phyloP scores from a whole-genome alignment of 805 yeast species.

The Kodamaea kakaduensis region DNA sequence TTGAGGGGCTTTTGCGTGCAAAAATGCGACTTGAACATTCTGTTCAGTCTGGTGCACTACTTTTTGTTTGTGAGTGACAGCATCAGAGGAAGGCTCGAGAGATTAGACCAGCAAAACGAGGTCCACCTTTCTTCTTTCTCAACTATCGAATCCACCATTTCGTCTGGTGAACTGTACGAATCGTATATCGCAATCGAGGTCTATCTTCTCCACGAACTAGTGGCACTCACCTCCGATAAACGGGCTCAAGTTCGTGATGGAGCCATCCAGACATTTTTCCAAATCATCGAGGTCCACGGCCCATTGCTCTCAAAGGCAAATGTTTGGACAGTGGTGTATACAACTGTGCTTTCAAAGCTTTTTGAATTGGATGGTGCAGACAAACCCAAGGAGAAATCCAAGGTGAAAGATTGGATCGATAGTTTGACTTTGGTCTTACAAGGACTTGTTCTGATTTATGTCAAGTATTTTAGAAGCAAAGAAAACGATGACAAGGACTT shows the following conservation, averaged over 20 bases:
- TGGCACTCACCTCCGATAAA: conserved; percentile 58
- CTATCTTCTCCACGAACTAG: conserved; percentile 51
- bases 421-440: conserved; percentile 57
- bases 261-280: conserved; percentile 81
- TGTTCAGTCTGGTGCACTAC: conserved; percentile 86
- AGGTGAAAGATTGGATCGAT: conserved; percentile 50
- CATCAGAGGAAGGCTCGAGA: conserved; percentile 22
- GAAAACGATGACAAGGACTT: conserved; percentile 10
- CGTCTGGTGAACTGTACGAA: conserved; percentile 2
- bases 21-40: conserved; percentile 70
- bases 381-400: conserved; percentile 12
- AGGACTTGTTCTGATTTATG: conserved; percentile 63
- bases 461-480: conserved; percentile 32
- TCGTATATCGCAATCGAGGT: conserved; percentile 48
- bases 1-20: conserved; percentile 71
- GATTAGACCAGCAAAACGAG: not conserved
- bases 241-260: conserved; percentile 86
- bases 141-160: not conserved
- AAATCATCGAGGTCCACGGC: conserved; percentile 43
- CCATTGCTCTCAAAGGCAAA: conserved; percentile 9
- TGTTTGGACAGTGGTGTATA: conserved; percentile 67
- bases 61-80: conserved; percentile 91
- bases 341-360: conserved; percentile 37
- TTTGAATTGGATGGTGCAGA: conserved; percentile 8
- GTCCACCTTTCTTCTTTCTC: too few relatives aligned